Evolutionary conservation across 164 flowering plant genomes (phyloP).

Genomic region (Saururus chinensis): DNA sequence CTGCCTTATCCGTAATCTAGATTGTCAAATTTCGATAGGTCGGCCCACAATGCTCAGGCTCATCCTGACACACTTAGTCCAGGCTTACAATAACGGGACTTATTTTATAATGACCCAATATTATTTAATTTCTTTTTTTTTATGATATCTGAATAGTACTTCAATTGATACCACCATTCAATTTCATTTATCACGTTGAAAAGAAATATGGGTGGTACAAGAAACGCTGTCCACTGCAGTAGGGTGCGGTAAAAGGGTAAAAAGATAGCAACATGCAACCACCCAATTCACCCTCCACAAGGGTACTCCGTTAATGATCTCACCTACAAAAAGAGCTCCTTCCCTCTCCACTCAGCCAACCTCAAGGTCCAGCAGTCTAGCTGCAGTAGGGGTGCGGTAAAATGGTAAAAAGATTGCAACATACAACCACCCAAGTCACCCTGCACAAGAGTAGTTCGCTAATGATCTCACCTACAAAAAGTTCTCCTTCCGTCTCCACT

Average conservation of each 20-base stretch:
- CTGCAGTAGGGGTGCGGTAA: not conserved
- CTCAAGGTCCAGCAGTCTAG: not conserved
- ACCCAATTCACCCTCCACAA: not conserved
- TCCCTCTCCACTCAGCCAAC: not conserved
- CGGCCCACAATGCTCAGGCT: too few relatives aligned
- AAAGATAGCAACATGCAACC: conserved; percentile 9
- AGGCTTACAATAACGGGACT: too few relatives aligned
- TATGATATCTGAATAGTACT: not conserved
- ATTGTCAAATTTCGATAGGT: too few relatives aligned
- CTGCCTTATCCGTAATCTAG: too few relatives aligned
- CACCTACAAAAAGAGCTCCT: not conserved
- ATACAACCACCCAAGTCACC: conserved; percentile 5
- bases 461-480: not conserved
- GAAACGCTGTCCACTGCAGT: not conserved
- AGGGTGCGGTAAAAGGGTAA: not conserved
- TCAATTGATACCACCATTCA: not conserved
- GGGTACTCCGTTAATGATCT: not conserved
- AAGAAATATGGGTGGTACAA: not conserved
- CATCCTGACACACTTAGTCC: too few relatives aligned
- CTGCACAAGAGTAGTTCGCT: too few relatives aligned
- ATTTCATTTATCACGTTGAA: conserved; percentile 1
- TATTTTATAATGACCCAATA: too few relatives aligned
- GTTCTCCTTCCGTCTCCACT: not conserved
- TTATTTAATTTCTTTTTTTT: too few relatives aligned
- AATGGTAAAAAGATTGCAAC: conserved; percentile 5